Evolutionary conservation across 768 basidiomycete species (phyloP), one percentile per base, ranked within the genome.

Genomic region (Phaeotremella skinneri): DNA sequence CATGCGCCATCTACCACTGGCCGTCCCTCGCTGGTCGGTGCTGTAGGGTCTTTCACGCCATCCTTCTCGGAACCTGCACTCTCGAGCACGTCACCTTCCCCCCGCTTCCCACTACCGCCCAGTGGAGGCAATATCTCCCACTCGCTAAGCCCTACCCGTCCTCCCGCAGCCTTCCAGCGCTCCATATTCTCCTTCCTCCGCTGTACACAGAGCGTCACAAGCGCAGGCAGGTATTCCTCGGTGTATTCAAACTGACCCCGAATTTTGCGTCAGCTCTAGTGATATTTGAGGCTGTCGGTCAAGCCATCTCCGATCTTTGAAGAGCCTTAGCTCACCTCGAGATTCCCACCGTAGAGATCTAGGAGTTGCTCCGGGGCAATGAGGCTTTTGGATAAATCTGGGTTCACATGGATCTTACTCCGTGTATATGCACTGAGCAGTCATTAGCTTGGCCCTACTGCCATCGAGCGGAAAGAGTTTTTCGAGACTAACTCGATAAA

Each of bases 401-500:
- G 49, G 45, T 41, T 61, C 4, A 56, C 11, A 16, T 37, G 25
- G 11, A 61, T 56, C 52, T 60, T 55, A 2, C 37, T 41, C 13
- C 52, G n/a, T 16, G 58, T 59, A 45, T 53, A 13, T 21, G 51
- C 4, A 34, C 58, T 59, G 43, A 9, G n/a, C n/a, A n/a, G n/a
- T n/a, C n/a, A n/a, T n/a, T n/a, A n/a, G n/a, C n/a, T n/a, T n/a
- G n/a, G n/a, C n/a, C n/a, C n/a, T n/a, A n/a, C n/a, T n/a, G n/a
- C n/a, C n/a, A n/a, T n/a, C n/a, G n/a, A n/a, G n/a, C n/a, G n/a
- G n/a, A 34, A 3, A 6, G 9, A 6, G n/a, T 17, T 13, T 23
- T 14, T 7, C 39, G 37, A 29, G 27, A 42, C 54, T 47, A 26
- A 55, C 54, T 67, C 66, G 42, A 67, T 56, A 47, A 67, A 67